Base-by-base conservation (phyloP, 768 basidiomycete species). In the Boletus bicolor region DNA sequence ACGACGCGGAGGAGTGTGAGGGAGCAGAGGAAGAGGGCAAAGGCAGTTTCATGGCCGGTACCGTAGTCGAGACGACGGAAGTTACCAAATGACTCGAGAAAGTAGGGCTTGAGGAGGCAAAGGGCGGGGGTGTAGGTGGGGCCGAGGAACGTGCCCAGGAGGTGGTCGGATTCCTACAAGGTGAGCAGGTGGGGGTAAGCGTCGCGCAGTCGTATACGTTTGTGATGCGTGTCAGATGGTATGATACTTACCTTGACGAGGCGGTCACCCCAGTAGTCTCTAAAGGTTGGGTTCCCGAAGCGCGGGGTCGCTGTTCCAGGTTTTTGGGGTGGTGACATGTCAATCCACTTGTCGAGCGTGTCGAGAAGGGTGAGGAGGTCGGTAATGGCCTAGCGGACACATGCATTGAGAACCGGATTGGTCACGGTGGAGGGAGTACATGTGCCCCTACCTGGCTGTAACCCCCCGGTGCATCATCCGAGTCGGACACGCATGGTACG, bases 41-140 rank as follows among this genome's bases (percentile, higher is more conserved):
- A 98, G 0, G 90, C 87, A 0, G 92, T 81, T 75, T 98, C 97
- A 64, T 99, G 97, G 1, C 97, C 97, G 4, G 92, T 93, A 1
- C 97, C 96, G 67, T 98, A 98, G 76, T 99, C 97, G 75, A 98
- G 84, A 52, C 97, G 83, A 12, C 82, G 80, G 64, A 92, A 89
- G 5, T 90, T 93, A 8, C 97, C 97, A 69, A 98, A 98, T 1
- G 93, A 87, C 3, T 83, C 77, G 51, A 89, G 63, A 32, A 98
- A 72, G 60, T 96, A 90, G 1, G 93, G 91, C 36, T 83, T 82
- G 50, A 98, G 68, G 53, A 87, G 83, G 2, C 85, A 84, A 37
- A 84, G 75, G 7, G 77, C 79, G 15, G 71, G 57, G 19, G 66
- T 67, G 39, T 77, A 77, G 14, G 75, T 68, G 14, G 74, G 54